Conservation (phyloP, 495 filamentous ascomycete genomes). For the Hypoxylon intermedium region DNA sequence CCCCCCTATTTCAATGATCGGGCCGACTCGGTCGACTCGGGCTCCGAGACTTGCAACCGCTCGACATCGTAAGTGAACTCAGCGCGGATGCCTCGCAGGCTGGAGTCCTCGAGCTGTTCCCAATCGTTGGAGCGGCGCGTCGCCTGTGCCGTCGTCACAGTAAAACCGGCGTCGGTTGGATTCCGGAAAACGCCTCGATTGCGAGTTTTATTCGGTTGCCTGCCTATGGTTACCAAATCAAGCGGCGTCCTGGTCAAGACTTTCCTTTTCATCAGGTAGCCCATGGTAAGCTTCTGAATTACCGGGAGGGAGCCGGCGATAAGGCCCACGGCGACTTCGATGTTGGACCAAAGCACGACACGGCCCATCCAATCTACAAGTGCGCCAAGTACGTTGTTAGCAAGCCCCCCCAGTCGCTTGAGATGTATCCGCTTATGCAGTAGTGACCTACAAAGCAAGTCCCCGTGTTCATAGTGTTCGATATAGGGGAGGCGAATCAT, state of each 20-base stretch:
- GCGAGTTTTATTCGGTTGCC: background rate
- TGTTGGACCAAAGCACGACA: slow-evolving; percentile 25
- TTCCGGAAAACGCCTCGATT: slow-evolving; percentile 9
- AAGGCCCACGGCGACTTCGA: slow-evolving; percentile 31
- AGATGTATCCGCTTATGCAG: background rate
- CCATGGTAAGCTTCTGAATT: slow-evolving; percentile 20
- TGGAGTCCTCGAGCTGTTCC: slow-evolving; percentile 17
- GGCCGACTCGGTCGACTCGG: background rate
- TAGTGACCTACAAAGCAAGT: slow-evolving; percentile 20
- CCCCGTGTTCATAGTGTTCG: background rate
- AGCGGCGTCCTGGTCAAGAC: background rate
- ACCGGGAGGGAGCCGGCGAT: slow-evolving; percentile 31
- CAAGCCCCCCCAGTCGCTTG: background rate
- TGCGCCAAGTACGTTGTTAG: background rate
- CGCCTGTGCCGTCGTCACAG: slow-evolving; percentile 9
- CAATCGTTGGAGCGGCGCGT: slow-evolving; percentile 13
- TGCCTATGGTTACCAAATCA: slow-evolving; percentile 47
- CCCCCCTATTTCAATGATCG: no score
- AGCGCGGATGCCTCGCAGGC: slow-evolving; percentile 8
- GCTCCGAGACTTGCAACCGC: background rate
- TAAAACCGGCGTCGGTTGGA: slow-evolving; percentile 19
- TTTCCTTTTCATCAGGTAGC: slow-evolving; percentile 52
- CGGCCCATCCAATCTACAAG: slow-evolving; percentile 11
- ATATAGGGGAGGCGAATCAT: slow-evolving; percentile 26
- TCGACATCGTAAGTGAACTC: slow-evolving; percentile 27